Conservation (phyloP, 2,329 filamentous ascomycete genomes). For the Cytospora chrysosperma region DNA sequence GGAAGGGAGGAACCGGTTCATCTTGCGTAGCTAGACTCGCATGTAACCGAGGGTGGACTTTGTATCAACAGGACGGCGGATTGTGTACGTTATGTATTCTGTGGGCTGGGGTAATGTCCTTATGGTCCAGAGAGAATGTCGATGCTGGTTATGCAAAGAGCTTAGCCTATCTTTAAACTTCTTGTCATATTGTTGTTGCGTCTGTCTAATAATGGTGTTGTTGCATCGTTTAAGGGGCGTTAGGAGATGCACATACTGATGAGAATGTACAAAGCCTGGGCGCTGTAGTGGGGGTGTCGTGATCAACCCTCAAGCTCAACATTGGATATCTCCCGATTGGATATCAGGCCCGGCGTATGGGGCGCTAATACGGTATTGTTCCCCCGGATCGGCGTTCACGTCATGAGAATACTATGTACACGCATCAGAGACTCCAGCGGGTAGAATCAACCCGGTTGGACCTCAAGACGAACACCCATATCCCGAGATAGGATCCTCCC, state of each 20-base stretch:
- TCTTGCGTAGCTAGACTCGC: neutral
- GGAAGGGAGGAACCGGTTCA: neutral
- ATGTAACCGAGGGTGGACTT: neutral
- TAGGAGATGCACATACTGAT: neutral
- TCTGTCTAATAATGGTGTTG: no score
- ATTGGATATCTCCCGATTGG: slow-evolving; percentile 10
- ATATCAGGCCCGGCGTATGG: neutral
- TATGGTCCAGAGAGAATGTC: neutral
- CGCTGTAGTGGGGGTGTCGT: neutral
- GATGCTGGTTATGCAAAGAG: neutral
- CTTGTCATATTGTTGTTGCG: no score
- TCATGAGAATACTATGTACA: slow-evolving; percentile 3
- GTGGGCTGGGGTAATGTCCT: neutral
- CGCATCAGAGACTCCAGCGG: neutral
- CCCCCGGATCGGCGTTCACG: neutral
- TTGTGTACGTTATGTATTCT: neutral
- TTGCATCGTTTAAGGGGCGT: no score
- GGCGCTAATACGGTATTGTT: neutral
- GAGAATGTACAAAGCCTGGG: no score
- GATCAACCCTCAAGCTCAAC: neutral
- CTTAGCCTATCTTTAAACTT: no score
- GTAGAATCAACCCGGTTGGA: no score
- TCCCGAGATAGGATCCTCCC: no score
- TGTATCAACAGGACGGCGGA: neutral
- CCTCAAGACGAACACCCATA: no score